These are phyloP conservation scores for Thielaviopsis musarum DNA, from an alignment of 2,329 filamentous ascomycete genomes.

Conservation along the genomic window DNA sequence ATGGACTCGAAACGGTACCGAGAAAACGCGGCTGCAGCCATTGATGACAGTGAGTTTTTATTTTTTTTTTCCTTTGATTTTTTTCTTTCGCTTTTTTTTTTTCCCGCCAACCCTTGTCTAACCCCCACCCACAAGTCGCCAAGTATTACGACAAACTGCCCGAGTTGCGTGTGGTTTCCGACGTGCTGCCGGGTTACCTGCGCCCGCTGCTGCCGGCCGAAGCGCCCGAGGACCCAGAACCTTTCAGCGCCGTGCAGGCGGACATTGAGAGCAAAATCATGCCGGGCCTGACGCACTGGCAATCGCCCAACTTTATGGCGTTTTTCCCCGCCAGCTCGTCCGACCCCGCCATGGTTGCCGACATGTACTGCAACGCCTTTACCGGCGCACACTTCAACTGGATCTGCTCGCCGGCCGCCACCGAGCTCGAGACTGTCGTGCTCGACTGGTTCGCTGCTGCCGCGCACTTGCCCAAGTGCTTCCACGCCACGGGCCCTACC, in stretches of 20 bases:
- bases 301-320: conserved; percentile 86
- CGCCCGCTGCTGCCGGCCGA: conserved; percentile 55
- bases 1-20: conserved; percentile 75
- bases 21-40: conserved; percentile 55
- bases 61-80: background rate
- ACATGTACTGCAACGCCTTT: conserved; percentile 82
- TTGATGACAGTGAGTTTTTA: conserved; percentile 58
- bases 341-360: conserved; percentile 74
- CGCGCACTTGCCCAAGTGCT: conserved; percentile 56
- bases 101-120: background rate
- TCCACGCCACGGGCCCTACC: conserved; percentile 52
- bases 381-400: conserved; percentile 91
- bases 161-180: conserved; percentile 54
- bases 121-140: conserved; percentile 42
- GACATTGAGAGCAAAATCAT: conserved; percentile 79
- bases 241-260: conserved; percentile 62
- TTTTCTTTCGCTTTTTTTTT: too few relatives aligned
- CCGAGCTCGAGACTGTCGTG: conserved; percentile 83
- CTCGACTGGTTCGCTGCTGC: conserved; percentile 80
- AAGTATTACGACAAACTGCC: conserved; percentile 66
- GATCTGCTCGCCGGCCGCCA: conserved; percentile 84
- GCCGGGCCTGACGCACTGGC: conserved; percentile 88
- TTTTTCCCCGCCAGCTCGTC: conserved; percentile 77
- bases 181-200: conserved; percentile 73
- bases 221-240: conserved; percentile 49